phyloP scores from a whole-genome alignment of 2,329 filamentous ascomycete species.

The Amauroascus niger region DNA sequence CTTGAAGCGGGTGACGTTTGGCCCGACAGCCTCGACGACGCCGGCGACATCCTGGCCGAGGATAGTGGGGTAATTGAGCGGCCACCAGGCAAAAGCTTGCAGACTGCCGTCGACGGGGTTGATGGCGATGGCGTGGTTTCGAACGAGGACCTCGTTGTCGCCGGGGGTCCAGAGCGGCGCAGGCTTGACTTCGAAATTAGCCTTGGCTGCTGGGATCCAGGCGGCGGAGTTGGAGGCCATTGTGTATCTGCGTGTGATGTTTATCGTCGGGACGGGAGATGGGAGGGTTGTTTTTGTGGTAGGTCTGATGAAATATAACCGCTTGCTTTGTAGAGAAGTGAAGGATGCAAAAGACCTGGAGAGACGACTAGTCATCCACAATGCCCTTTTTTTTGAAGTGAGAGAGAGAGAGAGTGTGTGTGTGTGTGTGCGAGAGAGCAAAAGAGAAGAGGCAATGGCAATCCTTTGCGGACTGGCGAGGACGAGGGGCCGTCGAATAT shows the following conservation, averaged over 20 bases:
- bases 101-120: conserved; percentile 38
- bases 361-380: not conserved
- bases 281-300: not conserved
- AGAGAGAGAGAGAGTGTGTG: no score
- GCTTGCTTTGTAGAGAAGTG: not conserved
- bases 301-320: not conserved
- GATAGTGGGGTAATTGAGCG: conserved; percentile 29
- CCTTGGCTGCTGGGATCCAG: conserved; percentile 26
- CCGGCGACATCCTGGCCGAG: conserved; percentile 40
- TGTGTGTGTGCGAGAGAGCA: not conserved
- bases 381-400: no score
- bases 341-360: not conserved
- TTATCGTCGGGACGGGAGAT: not conserved
- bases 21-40: conserved; percentile 40
- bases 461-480: not conserved
- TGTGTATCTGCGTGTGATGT: not conserved
- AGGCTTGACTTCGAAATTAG: conserved; percentile 26
- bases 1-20: conserved; percentile 37
- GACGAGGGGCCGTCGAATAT: not conserved
- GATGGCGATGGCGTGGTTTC: conserved; percentile 32
- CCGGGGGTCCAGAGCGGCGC: conserved; percentile 32
- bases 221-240: conserved; percentile 25
- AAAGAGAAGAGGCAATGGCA: not conserved
- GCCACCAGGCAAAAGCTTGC: conserved; percentile 21
- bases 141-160: conserved; percentile 22